Base-by-base conservation (phyloP, 768 basidiomycete genomes). In the Termitomyces sp. region DNA sequence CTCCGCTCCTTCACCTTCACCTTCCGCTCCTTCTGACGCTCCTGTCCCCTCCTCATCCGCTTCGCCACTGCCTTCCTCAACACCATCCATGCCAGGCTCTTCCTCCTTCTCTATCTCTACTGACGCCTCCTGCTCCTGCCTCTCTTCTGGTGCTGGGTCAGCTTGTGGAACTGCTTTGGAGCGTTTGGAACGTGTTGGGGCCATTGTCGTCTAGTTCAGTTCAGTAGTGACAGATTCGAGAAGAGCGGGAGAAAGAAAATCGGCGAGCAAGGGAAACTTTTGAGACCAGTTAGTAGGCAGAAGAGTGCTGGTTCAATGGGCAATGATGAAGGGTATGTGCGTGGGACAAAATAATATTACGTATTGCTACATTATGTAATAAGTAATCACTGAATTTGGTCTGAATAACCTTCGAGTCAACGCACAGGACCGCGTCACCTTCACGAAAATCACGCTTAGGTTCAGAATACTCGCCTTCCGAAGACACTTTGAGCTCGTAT, bases 1-100 rank as follows among this genome's bases (percentile, higher is more conserved):
- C 67, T 40, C 64, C 66, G 65, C 35, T 63, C 38, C 63, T 64
- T 70, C 71, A 70, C 55, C 20, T 57, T 63, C 59, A 61, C 55
- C 56, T 59, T 64, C 53, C 63, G 61, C 48, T 62, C 68, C 46
- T 54, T 54, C 45, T 7, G 45, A 22, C 20, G 2, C 45, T n/a
- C 11, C 24, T 22, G 3, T 22, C 22, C 13, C 12, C 22, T 46
- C 67, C 9, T 62, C 66, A 24, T 56, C 59, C 38, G n/a, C 57
- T 36, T 39, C 51, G 20, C 57, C 57, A 11, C 16, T 11, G 38
- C 35, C 53, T 28, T 54, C 44, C 45, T 50, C 59, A 1, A 42
- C 46, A 18, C 13, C 59, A 7, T 55, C 46, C 38, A 50, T 35
- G 18, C 38, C 20, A 13, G 4, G 3, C 7, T 16, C 38, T 12